Base-by-base conservation (phyloP, 352 stramenopile genomes). In the Peronospora belbahrii region DNA sequence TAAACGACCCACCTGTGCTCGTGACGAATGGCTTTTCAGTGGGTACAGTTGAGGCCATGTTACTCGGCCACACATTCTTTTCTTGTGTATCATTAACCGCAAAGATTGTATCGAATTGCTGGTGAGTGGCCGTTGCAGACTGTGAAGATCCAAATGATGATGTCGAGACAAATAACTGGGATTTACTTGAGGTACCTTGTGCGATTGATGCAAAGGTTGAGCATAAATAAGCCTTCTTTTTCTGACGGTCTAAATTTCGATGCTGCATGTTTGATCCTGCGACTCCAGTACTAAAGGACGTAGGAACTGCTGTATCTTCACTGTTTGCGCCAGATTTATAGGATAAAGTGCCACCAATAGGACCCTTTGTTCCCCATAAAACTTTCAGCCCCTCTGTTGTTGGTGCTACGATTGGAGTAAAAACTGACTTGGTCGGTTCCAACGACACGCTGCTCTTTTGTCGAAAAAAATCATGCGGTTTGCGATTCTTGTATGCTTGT, bases 401-500 rank as follows among this genome's bases (percentile, higher is more conserved):
- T 46, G 28, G 15, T 46, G 14, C 18, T 14, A 14, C 38, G 6
- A 24, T 13, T 23, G 24, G 4, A 43, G 23, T 18, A 33, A 38
- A 19, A 23, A 5, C 6, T 7, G 35, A 38, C 22, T 19, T 38
- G 35, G 30, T 27, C 4, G 42, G 39, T 3, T 37, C 27, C 33
- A 48, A 33, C 11, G 48, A 42, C 3, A 49, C 43, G 6, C 17
- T 58, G 6, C 35, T 53, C 11, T 30, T 55, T 53, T 51, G 33
- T 24, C 27, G 37, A 2, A 25, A 41, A 15, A 50, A 56, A 0
- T 7, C 6, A 51, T 51, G 56, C 7, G 55, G 17, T 23, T 58
- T 62, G 41, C 56, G 45, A 32, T 62, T 62, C 33, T 63, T 69
- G 38, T 65, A 69, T 4, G 35, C 38, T 52, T 55, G 43, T 23